These are phyloP conservation scores for Mortierella claussenii DNA, from an alignment of 192 early-diverging fungal species.

Conservation along the genomic window DNA sequence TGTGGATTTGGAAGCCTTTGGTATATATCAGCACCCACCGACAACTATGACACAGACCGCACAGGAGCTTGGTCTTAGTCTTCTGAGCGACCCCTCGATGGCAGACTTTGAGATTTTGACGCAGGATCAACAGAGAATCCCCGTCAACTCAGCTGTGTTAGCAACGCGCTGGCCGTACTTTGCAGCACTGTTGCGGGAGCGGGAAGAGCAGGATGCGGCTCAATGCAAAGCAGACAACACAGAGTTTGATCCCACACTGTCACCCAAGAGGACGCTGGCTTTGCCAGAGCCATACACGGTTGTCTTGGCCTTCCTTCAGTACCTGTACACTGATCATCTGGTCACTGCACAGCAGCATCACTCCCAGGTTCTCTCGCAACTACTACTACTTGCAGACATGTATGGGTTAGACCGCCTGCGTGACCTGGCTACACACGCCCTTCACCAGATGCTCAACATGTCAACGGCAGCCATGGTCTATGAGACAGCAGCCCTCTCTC, in stretches of 20 bases:
- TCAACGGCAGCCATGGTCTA: conserved; percentile 72
- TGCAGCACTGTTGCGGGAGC: conserved; percentile 46
- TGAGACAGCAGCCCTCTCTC: conserved; percentile 72
- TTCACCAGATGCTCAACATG: conserved; percentile 72
- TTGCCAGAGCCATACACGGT: conserved; percentile 59
- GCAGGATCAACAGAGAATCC: conserved; percentile 53
- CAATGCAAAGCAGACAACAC: conserved; percentile 37
- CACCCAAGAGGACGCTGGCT: conserved; percentile 42
- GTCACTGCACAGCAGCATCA: conserved; percentile 76
- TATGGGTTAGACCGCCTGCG: conserved; percentile 69
- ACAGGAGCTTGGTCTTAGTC: conserved; percentile 59
- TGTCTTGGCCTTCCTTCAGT: conserved; percentile 72
- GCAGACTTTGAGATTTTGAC: conserved; percentile 59
- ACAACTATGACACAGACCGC: conserved; percentile 57
- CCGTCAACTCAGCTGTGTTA: conserved; percentile 59
- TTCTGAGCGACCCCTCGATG: conserved; percentile 57
- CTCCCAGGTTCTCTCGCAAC: conserved; percentile 71
- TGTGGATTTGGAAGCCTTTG: conserved; percentile 78
- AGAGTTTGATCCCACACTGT: conserved; percentile 44
- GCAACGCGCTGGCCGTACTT: conserved; percentile 60
- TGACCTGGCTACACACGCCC: conserved; percentile 62
- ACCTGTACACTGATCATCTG: conserved; percentile 73
- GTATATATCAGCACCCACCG: conserved; percentile 62
- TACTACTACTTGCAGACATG: conserved; percentile 70
- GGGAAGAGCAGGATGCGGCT: conserved; percentile 41